phyloP scores from a whole-genome alignment of 139 green algal species.

The Ulvella scutata region DNA sequence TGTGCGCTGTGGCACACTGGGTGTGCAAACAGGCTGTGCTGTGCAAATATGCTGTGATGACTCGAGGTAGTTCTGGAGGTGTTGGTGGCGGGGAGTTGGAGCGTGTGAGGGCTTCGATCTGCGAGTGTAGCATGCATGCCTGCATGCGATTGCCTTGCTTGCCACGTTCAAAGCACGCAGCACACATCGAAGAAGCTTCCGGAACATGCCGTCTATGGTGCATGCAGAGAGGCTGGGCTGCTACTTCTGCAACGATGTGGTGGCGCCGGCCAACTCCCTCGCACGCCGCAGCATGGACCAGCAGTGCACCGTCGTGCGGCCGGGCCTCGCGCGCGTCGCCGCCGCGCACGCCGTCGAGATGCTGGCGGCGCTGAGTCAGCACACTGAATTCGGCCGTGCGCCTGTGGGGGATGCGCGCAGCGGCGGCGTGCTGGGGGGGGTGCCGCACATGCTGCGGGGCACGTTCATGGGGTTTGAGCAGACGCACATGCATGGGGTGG shows the following conservation, averaged over 20 bases:
- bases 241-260: slow-evolving; percentile 99
- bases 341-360: slow-evolving; percentile 80
- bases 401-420: slow-evolving; percentile 1
- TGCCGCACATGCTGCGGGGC: slow-evolving; percentile 58
- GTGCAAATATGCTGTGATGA: no score
- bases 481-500: slow-evolving; percentile 44
- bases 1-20: no score
- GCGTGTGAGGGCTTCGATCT: no score
- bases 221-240: slow-evolving; percentile 66
- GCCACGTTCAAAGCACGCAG: no score
- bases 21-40: no score
- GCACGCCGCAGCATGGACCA: slow-evolving; percentile 79
- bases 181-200: no score
- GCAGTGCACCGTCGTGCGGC: slow-evolving; percentile 89
- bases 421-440: slow-evolving; percentile 31
- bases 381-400: slow-evolving; percentile 36
- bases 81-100: no score
- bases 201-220: no score
- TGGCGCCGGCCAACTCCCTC: slow-evolving; percentile 80
- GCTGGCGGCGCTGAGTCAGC: slow-evolving; percentile 57
- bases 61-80: no score
- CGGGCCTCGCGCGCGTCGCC: slow-evolving; percentile 77
- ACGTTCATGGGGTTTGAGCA: slow-evolving; percentile 31
- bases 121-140: no score
- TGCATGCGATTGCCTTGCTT: no score